Percentiles rank a stretch among this genome's conserved stretches.
Evolutionary conservation across 306 rosid genomes (phyloP).

Genomic region (Quercus glauca): DNA sequence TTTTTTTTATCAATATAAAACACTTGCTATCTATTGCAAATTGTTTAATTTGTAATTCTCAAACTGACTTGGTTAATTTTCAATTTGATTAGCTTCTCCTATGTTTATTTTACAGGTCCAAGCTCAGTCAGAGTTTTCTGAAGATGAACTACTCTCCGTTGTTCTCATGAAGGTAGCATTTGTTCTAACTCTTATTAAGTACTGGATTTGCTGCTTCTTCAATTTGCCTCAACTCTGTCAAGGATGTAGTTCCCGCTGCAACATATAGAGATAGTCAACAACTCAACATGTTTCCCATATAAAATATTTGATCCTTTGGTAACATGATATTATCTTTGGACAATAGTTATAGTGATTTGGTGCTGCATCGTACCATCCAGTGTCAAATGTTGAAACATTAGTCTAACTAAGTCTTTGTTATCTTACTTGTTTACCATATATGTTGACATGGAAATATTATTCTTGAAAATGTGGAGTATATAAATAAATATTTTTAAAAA

Average conservation of each 20-base stretch:
- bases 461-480: no score
- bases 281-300: not conserved
- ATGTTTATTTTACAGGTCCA: constrained; percentile 54
- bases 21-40: not conserved
- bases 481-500: no score
- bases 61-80: not conserved
- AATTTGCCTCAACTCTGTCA: not conserved
- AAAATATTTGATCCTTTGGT: not conserved
- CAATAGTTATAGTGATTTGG: not conserved
- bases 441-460: no score
- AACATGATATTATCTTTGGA: not conserved
- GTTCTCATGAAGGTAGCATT: constrained; percentile 83
- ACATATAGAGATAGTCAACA: not conserved
- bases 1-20: not conserved
- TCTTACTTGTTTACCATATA: no score
- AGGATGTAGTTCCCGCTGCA: not conserved
- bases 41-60: not conserved
- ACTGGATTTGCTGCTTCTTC: not conserved
- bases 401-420: no score
- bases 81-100: constrained; percentile 22
- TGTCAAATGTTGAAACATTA: not conserved
- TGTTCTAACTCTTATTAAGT: not conserved
- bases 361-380: not conserved
- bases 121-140: constrained; percentile 78
- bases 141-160: constrained; percentile 80